A percentile compares a stretch with the other conserved stretches of the same genome.
phyloP scores from a whole-genome alignment of 2,329 filamentous ascomycete species.

The Pestalotiopsis sp. region DNA sequence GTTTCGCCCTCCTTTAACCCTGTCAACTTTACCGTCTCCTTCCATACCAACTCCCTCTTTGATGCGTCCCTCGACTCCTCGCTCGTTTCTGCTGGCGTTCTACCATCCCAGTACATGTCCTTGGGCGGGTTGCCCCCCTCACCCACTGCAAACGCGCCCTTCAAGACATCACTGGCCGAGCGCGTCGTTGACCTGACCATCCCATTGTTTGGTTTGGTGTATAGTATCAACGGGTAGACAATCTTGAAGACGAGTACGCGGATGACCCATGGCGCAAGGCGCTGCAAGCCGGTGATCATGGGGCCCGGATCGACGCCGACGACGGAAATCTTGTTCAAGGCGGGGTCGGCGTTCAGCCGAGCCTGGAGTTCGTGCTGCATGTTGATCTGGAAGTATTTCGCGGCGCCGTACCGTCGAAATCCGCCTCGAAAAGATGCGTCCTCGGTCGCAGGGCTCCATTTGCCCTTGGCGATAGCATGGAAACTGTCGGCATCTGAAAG shows the following conservation, averaged over 20 bases:
- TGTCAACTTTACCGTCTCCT: constrained; percentile 16
- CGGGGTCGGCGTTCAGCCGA: constrained; percentile 16
- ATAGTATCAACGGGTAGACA: neutral
- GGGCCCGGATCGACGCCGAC: constrained; percentile 15
- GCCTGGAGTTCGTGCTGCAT: constrained; percentile 27
- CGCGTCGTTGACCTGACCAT: neutral
- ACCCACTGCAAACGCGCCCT: neutral
- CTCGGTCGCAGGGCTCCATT: constrained; percentile 25
- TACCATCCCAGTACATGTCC: constrained; percentile 15
- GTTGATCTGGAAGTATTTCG: constrained; percentile 34
- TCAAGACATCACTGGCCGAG: neutral
- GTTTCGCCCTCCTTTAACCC: constrained; percentile 16
- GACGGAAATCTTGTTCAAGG: constrained; percentile 16
- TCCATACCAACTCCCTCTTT: constrained; percentile 21
- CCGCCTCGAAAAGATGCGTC: constrained; percentile 23
- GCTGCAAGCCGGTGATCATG: constrained; percentile 16
- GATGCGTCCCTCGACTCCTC: constrained; percentile 15
- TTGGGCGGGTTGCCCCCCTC: neutral
- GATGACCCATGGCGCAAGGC: constrained; percentile 11
- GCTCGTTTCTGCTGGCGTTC: constrained; percentile 9
- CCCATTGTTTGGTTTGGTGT: neutral
- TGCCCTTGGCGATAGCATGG: constrained; percentile 27
- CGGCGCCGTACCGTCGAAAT: constrained; percentile 34
- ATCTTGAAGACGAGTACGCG: neutral
- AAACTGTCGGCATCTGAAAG: constrained; percentile 22